Evolutionary conservation across 768 basidiomycete species (phyloP).

Genomic region (Grammothele lineata): DNA sequence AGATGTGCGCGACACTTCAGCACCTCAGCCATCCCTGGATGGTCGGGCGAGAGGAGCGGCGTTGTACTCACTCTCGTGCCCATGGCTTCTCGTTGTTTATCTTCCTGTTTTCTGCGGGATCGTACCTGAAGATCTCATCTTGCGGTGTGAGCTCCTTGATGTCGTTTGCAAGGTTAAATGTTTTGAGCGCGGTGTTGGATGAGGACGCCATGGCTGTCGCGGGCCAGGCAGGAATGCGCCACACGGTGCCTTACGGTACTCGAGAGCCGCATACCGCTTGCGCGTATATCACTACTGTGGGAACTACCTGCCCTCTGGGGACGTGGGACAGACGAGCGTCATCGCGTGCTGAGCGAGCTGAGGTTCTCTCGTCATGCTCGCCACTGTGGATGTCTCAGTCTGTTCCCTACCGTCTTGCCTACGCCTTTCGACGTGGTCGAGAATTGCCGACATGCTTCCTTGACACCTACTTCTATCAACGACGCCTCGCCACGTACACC

Average conservation of each 20-base stretch:
- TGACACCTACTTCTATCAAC: background rate
- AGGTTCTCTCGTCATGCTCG: conserved; percentile 13
- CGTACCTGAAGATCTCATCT: conserved; percentile 78
- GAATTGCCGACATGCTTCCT: too few species aligned
- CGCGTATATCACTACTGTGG: conserved; percentile 6
- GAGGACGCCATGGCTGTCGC: conserved; percentile 24
- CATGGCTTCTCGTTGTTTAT: conserved; percentile 75
- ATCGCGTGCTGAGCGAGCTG: background rate
- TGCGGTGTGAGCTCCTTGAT: conserved; percentile 66
- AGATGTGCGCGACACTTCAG: background rate
- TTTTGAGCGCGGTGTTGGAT: conserved; percentile 61
- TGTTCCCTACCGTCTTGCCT: too few species aligned
- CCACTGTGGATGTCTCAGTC: conserved; percentile 13
- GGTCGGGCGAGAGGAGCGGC: too few species aligned
- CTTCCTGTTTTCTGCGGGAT: conserved; percentile 59
- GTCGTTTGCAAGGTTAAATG: conserved; percentile 71
- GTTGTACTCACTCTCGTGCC: conserved; percentile 70
- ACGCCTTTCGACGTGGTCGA: too few species aligned
- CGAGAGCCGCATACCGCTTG: conserved; percentile 3
- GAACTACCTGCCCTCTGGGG: conserved; percentile 4
- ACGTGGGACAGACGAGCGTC: background rate
- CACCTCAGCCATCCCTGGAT: too few species aligned
- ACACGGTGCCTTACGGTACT: background rate
- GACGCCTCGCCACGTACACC: too few species aligned
- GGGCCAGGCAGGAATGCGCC: conserved; percentile 1